Conservation (phyloP, 768 basidiomycete genomes). For the Sarcodon sp. region DNA sequence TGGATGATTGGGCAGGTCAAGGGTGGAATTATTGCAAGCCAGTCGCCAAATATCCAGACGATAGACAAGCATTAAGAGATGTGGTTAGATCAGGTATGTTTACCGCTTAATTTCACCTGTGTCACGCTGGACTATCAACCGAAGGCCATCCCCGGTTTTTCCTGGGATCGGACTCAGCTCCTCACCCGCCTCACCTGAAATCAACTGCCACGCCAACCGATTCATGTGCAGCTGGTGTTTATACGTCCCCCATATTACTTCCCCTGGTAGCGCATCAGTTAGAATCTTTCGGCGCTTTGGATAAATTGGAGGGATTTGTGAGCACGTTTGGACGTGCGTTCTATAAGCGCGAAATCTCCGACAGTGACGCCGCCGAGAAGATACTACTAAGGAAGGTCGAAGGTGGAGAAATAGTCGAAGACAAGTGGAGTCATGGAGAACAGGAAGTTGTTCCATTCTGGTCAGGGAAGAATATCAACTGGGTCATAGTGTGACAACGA, state of each 20-base stretch:
- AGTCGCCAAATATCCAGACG: constrained; percentile 91
- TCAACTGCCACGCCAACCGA: constrained; percentile 55
- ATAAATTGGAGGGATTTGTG: constrained; percentile 71
- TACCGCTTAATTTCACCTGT: background rate
- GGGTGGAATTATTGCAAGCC: constrained; percentile 97
- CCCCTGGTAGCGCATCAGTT: constrained; percentile 84
- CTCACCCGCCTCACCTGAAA: constrained; percentile 65
- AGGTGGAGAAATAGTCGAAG: constrained; percentile 25
- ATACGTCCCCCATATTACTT: constrained; percentile 86
- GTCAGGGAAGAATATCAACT: constrained; percentile 69
- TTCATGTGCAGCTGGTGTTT: constrained; percentile 90
- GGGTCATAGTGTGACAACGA: constrained; percentile 31
- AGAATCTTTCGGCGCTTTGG: constrained; percentile 78
- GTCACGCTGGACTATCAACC: background rate
- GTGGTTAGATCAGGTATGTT: constrained; percentile 61
- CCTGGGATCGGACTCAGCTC: constrained; percentile 94
- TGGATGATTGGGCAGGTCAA: constrained; percentile 96
- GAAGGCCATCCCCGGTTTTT: constrained; percentile 90
- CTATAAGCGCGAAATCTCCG: constrained; percentile 34
- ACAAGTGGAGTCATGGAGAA: constrained; percentile 31
- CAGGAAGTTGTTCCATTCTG: constrained; percentile 73
- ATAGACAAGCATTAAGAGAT: constrained; percentile 69
- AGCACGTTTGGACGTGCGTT: constrained; percentile 71
- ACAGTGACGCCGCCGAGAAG: constrained; percentile 16
- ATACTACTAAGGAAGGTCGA: constrained; percentile 32